Evolutionary conservation across 2,329 filamentous ascomycete species (phyloP).

Genomic region (Byssochlamys sp.): DNA sequence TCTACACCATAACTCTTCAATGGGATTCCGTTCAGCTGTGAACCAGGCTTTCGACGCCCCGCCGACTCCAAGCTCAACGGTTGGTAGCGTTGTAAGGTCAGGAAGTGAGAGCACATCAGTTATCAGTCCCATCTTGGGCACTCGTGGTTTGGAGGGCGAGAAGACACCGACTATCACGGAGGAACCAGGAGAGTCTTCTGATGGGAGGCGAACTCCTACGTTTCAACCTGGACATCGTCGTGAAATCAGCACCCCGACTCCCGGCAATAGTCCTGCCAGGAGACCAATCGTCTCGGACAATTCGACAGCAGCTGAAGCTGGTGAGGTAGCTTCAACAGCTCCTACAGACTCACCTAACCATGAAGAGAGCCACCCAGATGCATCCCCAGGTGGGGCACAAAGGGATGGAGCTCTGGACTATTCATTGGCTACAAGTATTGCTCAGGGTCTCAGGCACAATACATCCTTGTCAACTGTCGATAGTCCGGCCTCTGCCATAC

Average conservation of each 20-base stretch:
- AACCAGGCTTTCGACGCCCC: slow-evolving; percentile 55
- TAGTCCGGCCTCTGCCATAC: not conserved
- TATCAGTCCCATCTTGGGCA: slow-evolving; percentile 56
- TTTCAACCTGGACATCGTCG: slow-evolving; percentile 48
- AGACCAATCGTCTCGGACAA: slow-evolving; percentile 44
- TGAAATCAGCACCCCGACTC: slow-evolving; percentile 49
- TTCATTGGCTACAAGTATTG: not conserved
- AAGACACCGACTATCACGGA: slow-evolving; percentile 49
- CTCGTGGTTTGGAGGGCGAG: slow-evolving; percentile 28
- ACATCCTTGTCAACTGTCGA: not conserved
- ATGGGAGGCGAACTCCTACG: slow-evolving; percentile 18
- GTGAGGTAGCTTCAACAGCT: slow-evolving; percentile 33
- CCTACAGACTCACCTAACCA: slow-evolving; percentile 14
- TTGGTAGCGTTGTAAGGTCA: slow-evolving; percentile 47
- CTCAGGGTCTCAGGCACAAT: not conserved
- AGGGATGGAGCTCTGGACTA: not conserved
- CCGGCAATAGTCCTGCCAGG: slow-evolving; percentile 53
- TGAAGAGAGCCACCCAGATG: not conserved
- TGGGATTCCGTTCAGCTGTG: slow-evolving; percentile 52
- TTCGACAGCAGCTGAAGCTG: slow-evolving; percentile 33
- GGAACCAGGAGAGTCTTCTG: slow-evolving; percentile 35
- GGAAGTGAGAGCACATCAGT: slow-evolving; percentile 54
- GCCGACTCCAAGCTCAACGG: slow-evolving; percentile 45
- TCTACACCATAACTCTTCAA: slow-evolving; percentile 45
- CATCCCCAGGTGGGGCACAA: not conserved